phyloP scores from a whole-genome alignment of 73 alveolate genomes.

The Effrenium voratum region DNA sequence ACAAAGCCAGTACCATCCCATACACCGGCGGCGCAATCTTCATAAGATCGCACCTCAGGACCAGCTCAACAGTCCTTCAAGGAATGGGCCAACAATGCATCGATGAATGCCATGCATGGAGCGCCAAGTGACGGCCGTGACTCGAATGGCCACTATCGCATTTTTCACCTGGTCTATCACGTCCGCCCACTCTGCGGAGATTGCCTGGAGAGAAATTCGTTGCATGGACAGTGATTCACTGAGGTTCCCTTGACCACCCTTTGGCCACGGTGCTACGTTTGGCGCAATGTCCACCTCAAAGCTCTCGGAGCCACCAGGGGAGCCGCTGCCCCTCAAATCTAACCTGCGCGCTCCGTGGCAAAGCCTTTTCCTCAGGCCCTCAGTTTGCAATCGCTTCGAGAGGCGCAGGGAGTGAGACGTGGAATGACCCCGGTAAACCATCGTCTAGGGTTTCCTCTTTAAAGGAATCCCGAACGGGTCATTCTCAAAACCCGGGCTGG shows the following conservation, averaged over 20 bases:
- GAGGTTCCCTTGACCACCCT: no score
- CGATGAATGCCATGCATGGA: neutral
- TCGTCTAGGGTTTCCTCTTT: no score
- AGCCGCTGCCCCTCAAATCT: slow-evolving; percentile 20
- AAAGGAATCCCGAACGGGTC: no score
- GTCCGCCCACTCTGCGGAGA: slow-evolving; percentile 90
- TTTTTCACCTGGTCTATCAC: slow-evolving; percentile 93
- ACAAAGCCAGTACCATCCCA: slow-evolving; percentile 94
- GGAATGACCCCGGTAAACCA: no score
- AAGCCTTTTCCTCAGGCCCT: no score
- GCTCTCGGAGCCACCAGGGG: slow-evolving; percentile 12
- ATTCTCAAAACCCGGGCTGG: no score
- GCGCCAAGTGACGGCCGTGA: slow-evolving; percentile 41
- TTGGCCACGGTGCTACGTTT: neutral
- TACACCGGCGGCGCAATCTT: slow-evolving; percentile 92
- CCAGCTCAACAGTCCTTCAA: neutral
- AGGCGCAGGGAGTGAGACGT: no score
- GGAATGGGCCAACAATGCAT: neutral
- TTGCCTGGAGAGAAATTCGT: slow-evolving; percentile 56
- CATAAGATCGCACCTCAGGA: slow-evolving; percentile 79
- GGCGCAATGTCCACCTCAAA: slow-evolving; percentile 26
- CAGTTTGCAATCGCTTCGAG: no score
- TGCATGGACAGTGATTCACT: no score
- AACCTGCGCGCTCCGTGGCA: slow-evolving; percentile 25
- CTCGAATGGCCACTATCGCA: slow-evolving; percentile 94